Evolutionary conservation across 169 alveolate genomes (phyloP), one percentile per base, ranked within the genome.

Genomic region (Cystoisospora suis): DNA sequence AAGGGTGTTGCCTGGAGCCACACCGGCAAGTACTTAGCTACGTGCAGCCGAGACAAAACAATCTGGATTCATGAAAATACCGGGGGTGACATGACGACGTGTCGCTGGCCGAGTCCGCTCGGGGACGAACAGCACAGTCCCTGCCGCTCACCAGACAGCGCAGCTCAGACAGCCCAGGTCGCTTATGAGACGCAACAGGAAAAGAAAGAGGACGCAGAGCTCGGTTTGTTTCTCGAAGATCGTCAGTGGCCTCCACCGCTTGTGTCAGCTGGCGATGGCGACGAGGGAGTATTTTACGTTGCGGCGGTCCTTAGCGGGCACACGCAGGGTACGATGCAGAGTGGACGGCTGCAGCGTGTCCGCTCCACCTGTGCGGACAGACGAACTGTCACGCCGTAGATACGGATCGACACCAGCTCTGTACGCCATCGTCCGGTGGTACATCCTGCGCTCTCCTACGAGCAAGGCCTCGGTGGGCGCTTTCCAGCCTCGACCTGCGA

Each of bases 11-110:
- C 97, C 86, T 97, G 97, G 97, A 94, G 95, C 56, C 70, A 46
- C 23, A 95, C 95, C 87, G 97, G 97, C 17, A 91, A 93, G 53
- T 96, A 83, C 81, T 81, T 97, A 69, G 98, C 98, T 17, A 94
- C 98, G 32, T 96, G 98, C 93, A 93, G 97, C n/a, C 91, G 99
- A 56, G 98, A 97, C 93, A 97, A 97, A 83, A 95, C 96, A 6
- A 94, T 97, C 23, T 96, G 98, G 98, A 94, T 97, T 29, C 96
- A 97, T 97, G 98, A 96, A 86, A 53, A 38, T 29, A 29, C 59
- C 4, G 69, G 34, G 5, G 49, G 3, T 34, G 91, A 87, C 40
- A 9, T 20, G 61, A 53, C n/a, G n/a, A 34, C 72, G 23, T 9
- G 23, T 9, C 29, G 72, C 3, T 29, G 15, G 40, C 15, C 72